Base-by-base conservation (phyloP, 2,329 filamentous ascomycete genomes). In the Lasiodiplodia hormozganensis region DNA sequence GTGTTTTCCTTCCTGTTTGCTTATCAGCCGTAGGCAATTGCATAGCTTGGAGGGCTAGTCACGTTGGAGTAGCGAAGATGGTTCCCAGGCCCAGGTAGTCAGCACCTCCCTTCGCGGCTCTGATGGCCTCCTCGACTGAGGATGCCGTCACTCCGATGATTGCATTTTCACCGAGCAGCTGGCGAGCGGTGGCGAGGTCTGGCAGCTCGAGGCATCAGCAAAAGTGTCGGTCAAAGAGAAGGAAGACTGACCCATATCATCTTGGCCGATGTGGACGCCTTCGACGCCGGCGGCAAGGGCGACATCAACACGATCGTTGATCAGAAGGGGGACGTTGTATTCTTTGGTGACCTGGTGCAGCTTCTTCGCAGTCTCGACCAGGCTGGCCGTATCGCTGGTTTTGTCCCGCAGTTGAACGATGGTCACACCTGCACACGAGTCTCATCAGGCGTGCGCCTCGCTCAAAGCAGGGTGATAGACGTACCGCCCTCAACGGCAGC, bases 361-460 rank as follows among this genome's bases (percentile, higher is more conserved):
- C 72, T 83, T 85, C 73, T 85, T 86, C 18, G 90, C 94, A 52
- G 86, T 92, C n/a, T 85, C 82, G 58, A 97, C 87, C 70, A 96
- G 86, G 12, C 83, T 84, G 23, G 85, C 88, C 1, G 92, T 96
- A 73, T 94, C 90, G 76, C 88, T 90, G 52, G 85, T 88, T 83
- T 98, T 97, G 83, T 97, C 94, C 77, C 95, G 89, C 77, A 95
- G 94, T 82, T 98, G 95, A 43, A 98, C 92, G 56, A 96, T 84
- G 2, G 92, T 95, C 53, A 92, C 92, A 67, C 87, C 87, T 87
- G 74, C 47, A 16, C 47, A 25, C 34, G 16, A 21, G n/a, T n/a
- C 43, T 69, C 62, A 69, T 56, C 34, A 51, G 23, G 21, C 38
- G 36, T 38, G 18, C 23, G 21, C 0, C 31, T 34, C 31, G 31